Evolutionary conservation across 768 basidiomycete genomes (phyloP), one percentile per base, ranked within the genome.

Genomic region (Grammothele lineata): DNA sequence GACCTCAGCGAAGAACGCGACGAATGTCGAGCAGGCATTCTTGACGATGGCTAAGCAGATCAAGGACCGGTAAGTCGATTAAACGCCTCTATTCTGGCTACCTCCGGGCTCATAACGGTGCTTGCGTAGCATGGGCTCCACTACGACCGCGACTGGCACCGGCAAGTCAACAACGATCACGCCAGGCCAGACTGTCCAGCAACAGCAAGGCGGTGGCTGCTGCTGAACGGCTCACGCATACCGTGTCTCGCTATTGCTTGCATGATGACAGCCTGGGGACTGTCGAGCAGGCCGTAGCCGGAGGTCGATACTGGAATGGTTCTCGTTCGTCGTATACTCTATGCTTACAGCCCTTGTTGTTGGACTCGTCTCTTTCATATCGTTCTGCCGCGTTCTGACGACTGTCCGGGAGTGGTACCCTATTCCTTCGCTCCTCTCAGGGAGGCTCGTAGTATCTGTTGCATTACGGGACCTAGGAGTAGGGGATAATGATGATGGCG

Each of bases 11-110:
- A 98, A 98, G 87, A 92, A 89, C 60, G 92, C 94, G 43, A 94
- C 93, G 52, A 96, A 96, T 59, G 96, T 99, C 50, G 96, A 99
- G 67, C 92, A 99, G 69, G 94, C 96, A 5, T 99, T 99, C 81
- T 84, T 97, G 76, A 94, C 93, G 24, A 91, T 99, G 81, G 94
- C 96, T 3, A 90, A 95, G 75, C 90, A 92, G 70, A 92, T 92
- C 65, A 92, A 92, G 66, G 90, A 92, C 67, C 82, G 89, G 89
- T 87, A 59, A 25, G 79, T 47, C 7, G 8, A 14, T 24, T 10
- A 4, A 4, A n/a, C n/a, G 30, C 34, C 30, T 24, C 22, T 7
- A 22, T 25, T 15, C 18, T 26, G 8, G n/a, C n/a, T n/a, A n/a
- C n/a, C 34, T 27, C 18, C 17, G 37, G 19, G n/a, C 12, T 42